Base-by-base conservation (phyloP, 2,329 filamentous ascomycete genomes). In the Neocatenulostroma microsporum region DNA sequence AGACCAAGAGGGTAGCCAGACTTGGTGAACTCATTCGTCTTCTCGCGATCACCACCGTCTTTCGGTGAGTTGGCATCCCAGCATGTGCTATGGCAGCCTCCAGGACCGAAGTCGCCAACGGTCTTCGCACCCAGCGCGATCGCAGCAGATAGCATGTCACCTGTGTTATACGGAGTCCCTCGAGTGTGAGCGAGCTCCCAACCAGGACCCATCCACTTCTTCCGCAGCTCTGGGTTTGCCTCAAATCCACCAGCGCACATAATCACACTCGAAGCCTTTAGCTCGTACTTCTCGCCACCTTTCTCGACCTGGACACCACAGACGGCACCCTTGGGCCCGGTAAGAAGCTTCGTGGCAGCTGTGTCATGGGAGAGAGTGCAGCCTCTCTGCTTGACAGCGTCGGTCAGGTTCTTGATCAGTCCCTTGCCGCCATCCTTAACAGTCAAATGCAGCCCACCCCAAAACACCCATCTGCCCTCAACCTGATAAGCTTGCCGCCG, bases 11-110 rank as follows among this genome's bases (percentile, higher is more conserved):
- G 78, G 46, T 82, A 82, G 1, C 78, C 79, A 1, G 73, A 79
- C 50, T 83, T 83, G 5, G 78, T 83, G 50, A 72, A 80, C 53
- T 81, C 71, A 48, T 83, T 82, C 3, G 78, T 77, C 2, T 74
- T 58, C n/a, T 58, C 59, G 2, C 74, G 66, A 45, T 81, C 72
- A 3, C 78, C 78, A 0, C 61, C 60, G 42, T 74, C 53, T 0
- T 67, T 54, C 0, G 71, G 66, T 0, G 78, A 70, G 48, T 80
- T 70, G 1, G 74, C 75, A 49, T 83, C 78, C 78, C 79, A 82
- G 4, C 71, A 71, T 0, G 74, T 72, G 1, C 73, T 72, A 50
- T 82, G 79, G 46, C 78, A 82, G 0, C 78, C 78, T 0, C 67
- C 73, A 41, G 23, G 15, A 15, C 34, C 30, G 27, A 37, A 37